phyloP scores from a whole-genome alignment of 257 asterid genomes.

The Primulina huaijiensis region DNA sequence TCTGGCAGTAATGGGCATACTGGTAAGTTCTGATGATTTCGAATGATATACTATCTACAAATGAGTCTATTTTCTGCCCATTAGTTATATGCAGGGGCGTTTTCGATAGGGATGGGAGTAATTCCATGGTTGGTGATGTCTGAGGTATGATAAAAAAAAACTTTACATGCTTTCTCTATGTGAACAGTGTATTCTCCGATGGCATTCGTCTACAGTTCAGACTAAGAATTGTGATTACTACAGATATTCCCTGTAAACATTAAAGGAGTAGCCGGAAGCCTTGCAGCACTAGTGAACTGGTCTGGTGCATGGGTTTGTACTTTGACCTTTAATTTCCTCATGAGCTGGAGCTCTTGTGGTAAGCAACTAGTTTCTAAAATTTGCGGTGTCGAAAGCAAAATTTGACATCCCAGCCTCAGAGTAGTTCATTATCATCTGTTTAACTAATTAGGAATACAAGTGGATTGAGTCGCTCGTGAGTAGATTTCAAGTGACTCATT shows the following conservation, averaged over 20 bases:
- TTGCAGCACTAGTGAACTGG: slow-evolving; percentile 88
- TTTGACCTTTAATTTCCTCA: slow-evolving; percentile 84
- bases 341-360: slow-evolving; percentile 90
- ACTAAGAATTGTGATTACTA: slow-evolving; percentile 12
- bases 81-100: slow-evolving; percentile 75
- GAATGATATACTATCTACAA: background rate
- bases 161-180: background rate
- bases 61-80: slow-evolving; percentile 16
- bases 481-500: too few relatives aligned
- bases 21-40: slow-evolving; percentile 41
- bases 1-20: slow-evolving; percentile 77
- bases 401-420: background rate
- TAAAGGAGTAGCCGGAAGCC: slow-evolving; percentile 92
- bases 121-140: slow-evolving; percentile 99
- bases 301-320: slow-evolving; percentile 90
- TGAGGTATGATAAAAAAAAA: slow-evolving; percentile 49
- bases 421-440: background rate
- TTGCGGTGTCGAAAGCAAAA: background rate
- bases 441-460: background rate
- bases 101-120: slow-evolving; percentile 94
- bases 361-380: slow-evolving; percentile 17
- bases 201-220: background rate
- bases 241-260: slow-evolving; percentile 90
- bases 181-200: background rate
- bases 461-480: background rate